Base-by-base conservation (phyloP, 345 rosid genomes). In the Excoecaria agallocha region DNA sequence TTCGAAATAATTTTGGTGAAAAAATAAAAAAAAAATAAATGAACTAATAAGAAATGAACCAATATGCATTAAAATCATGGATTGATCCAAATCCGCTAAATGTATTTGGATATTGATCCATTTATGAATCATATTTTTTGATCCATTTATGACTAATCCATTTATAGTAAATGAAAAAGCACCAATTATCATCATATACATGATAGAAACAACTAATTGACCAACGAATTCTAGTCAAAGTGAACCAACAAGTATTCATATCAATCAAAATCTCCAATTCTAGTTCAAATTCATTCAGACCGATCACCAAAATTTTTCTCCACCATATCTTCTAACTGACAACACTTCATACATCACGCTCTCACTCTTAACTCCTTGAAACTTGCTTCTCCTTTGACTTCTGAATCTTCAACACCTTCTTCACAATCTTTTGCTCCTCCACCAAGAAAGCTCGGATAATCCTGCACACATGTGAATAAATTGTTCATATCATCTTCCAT, bases 301-400 rank as follows among this genome's bases (percentile, higher is more conserved):
- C 74, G 65, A 72, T 45, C 66, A 75, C 41, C 75, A 74, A 78
- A 81, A 81, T 60, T 76, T 63, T 72, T 65, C 80, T 52, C 61
- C 25, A 35, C 2, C 37, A 12, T 1, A 58, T 37, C 70, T 50
- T 45, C 49, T 20, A 75, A 43, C 22, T 70, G 37, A 43, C 22
- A 68, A 0, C 25, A 45, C 22, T 35, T 11, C 64, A 37, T 69
- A 38, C 17, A 15, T 15, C 51, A 43, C 7, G 5, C 45, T 54
- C 55, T 41, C 24, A 50, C 19, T 55, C 46, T 30, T 79, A 85
- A 78, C 82, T 81, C 82, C 30, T 74, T 45, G 72, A 39, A 3
- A 54, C 63, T 22, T 72, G 59, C 69, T 74, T 74, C n/a, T 74
- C 77, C 66, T 74, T 74, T 24, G 77, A 66, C 77, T 74, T 74